Evolutionary conservation across 129 eudicot genomes (phyloP), one percentile per base, ranked within the genome.

Genomic region (Daucus carota): DNA sequence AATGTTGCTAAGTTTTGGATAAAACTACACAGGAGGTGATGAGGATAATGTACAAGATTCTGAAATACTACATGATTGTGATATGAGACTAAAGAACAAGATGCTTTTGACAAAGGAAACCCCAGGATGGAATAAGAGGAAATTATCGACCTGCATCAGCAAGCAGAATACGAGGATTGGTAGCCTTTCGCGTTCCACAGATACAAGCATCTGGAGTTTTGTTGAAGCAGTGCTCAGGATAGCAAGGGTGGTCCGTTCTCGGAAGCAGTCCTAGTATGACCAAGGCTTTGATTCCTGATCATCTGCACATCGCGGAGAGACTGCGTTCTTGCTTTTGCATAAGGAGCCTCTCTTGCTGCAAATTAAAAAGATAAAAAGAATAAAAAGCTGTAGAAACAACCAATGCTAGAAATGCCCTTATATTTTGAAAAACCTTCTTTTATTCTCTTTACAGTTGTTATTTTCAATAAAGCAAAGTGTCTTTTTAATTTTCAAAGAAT

Each of bases 301-400:
- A 94, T 81, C 80, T 94, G 99, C 12, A 91, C 92, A 20, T 91
- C 97, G 3, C 89, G 94, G 9, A 88, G 76, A 67, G 85, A 89
- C 26, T 89, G 90, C 17, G 99, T 94, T 78, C 99, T 79, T 74
- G 86, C 87, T 82, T 89, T 91, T 67, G 99, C 99, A 76, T 94
- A 94, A 7, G 99, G 99, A 59, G 99, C 97, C 22, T 80, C 90
- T 81, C 99, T 86, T 62, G 96, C 99, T 94, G 90, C 42, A 2
- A 18, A 67, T 67, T 6, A 29, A 9, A 63, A 63, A 63, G 38
- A 63, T 62, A 14, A 62, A 28, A 60, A 28, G 68, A 60, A 60
- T 60, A 28, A n/a, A 57, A 57, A 28, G 5, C 31, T n/a, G 3
- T 57, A n/a, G 1, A 57, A 9, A 26, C 72, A 66, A 66, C 71